phyloP scores from a whole-genome alignment of 352 stramenopile genomes.

The Phytophthora chlamydospora region DNA sequence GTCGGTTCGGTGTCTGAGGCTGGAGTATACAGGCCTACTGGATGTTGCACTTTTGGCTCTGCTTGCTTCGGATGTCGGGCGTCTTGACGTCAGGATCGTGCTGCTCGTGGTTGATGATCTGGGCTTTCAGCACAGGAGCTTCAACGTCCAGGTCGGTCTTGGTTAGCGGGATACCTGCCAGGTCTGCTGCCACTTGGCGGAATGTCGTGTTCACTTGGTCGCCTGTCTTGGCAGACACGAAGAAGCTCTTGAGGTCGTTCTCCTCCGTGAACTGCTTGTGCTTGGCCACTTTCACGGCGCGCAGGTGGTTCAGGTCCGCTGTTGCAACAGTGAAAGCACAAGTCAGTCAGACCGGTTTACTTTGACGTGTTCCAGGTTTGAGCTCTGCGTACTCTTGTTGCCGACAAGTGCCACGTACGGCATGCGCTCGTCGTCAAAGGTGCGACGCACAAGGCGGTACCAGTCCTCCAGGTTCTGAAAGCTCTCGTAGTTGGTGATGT shows the following conservation, averaged over 20 bases:
- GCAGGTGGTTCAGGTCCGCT: conserved; percentile 92
- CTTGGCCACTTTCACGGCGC: conserved; percentile 87
- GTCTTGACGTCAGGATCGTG: conserved; percentile 90
- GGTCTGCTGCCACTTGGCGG: conserved; percentile 81
- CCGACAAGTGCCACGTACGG: conserved; percentile 91
- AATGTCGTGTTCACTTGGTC: conserved; percentile 92
- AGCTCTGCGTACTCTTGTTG: conserved; percentile 86
- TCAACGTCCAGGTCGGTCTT: conserved; percentile 89
- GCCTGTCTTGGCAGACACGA: conserved; percentile 94
- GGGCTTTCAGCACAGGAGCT: conserved; percentile 85
- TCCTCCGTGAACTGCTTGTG: conserved; percentile 94
- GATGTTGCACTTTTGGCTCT: conserved; percentile 58
- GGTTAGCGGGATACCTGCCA: conserved; percentile 83
- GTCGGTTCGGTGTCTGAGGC: not conserved
- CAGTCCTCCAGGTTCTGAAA: conserved; percentile 96
- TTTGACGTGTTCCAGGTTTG: too few relatives aligned
- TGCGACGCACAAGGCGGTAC: conserved; percentile 90
- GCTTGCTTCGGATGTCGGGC: conserved; percentile 56
- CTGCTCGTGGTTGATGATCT: conserved; percentile 93
- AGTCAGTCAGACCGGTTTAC: not conserved
- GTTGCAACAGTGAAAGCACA: conserved; percentile 2
- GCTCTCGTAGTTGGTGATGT: conserved; percentile 96
- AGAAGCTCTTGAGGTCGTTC: conserved; percentile 92
- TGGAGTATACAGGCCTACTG: conserved; percentile 37
- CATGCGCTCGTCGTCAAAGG: conserved; percentile 88